Evolutionary conservation across 306 rosid species (phyloP), one percentile per base, ranked within the genome.

Genomic region (Carpinus viminea): DNA sequence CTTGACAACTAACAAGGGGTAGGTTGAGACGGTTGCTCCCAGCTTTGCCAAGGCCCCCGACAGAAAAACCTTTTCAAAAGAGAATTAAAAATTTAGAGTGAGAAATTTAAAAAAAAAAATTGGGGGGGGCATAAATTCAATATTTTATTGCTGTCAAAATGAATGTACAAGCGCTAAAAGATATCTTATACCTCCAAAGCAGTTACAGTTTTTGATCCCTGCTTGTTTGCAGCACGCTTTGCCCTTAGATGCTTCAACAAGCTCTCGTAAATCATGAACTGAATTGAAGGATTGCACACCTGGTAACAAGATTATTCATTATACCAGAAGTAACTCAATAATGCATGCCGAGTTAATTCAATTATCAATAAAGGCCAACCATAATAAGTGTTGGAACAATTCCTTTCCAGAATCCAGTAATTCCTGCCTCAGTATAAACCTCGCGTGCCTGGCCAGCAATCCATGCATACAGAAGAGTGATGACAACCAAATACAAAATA

Each of bases 221-320:
- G 85, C 85, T 87, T 83, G 70, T 80, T 87, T 52, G 87, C 77
- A 21, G 90, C 78, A 41, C 76, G 91, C 80, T 85, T 90, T 17
- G 36, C 88, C 86, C 85, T 90, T 47, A 92, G 60, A 79, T 69
- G 90, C 84, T 92, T 90, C 53, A 90, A 78, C 18, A 88, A 83
- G 88, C 82, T 89, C 87, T 90, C 97, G 17, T 92, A 90, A 73
- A 90, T 89, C 95, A 87, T 92, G 80, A 92, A 92, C 73, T 92
- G 97, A 77, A 92, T 92, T 38, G 97, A 85, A 41, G 97, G 97
- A 87, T 90, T 92, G 88, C 95, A 92, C 74, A 90, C 95, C 95
- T 90, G 75, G 70, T 26, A 86, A 68, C 79, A 72, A 70, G 80
- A 61, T 78, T 78, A 74, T 36, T 8, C 36, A 43, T 86, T 41